Evolutionary conservation across 2,329 filamentous ascomycete genomes (phyloP).

Genomic region (Peltaster fructicola): DNA sequence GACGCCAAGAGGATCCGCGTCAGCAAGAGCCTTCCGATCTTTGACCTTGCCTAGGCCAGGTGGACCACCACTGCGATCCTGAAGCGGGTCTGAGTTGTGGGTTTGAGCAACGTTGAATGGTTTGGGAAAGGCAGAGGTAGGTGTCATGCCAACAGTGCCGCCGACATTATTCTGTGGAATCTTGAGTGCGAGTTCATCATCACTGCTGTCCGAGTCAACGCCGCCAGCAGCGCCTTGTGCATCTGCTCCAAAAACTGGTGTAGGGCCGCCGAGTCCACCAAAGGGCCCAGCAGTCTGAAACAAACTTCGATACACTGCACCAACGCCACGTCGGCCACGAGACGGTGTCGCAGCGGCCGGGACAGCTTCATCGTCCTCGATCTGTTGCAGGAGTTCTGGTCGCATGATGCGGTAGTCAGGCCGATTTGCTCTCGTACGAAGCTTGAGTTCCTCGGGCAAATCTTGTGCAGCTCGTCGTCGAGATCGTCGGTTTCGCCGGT

Average conservation of each 20-base stretch:
- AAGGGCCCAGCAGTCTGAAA: conserved; percentile 89
- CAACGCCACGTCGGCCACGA: conserved; percentile 42
- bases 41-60: conserved; percentile 80
- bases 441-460: conserved; percentile 25
- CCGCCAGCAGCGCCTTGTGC: conserved; percentile 57
- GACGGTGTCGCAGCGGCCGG: conserved; percentile 33
- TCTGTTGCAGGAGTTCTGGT: conserved; percentile 48
- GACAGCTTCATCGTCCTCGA: conserved; percentile 59
- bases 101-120: conserved; percentile 38
- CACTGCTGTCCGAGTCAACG: conserved; percentile 88
- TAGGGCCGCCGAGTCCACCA: conserved; percentile 60
- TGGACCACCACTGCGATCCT: conserved; percentile 42
- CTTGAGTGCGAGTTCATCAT: conserved; percentile 54
- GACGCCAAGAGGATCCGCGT: conserved; percentile 86
- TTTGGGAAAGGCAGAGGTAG: conserved; percentile 33
- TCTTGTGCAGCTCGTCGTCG: conserved; percentile 13
- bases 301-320: conserved; percentile 55
- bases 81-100: conserved; percentile 38
- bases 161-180: conserved; percentile 34
- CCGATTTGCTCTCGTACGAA: conserved; percentile 46
- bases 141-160: conserved; percentile 48
- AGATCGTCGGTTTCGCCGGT: conserved; percentile 25
- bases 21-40: conserved; percentile 76
- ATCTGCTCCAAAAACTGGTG: conserved; percentile 59
- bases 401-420: conserved; percentile 80